phyloP scores from a whole-genome alignment of 345 rosid species.

The Eucalyptus fibrosa region DNA sequence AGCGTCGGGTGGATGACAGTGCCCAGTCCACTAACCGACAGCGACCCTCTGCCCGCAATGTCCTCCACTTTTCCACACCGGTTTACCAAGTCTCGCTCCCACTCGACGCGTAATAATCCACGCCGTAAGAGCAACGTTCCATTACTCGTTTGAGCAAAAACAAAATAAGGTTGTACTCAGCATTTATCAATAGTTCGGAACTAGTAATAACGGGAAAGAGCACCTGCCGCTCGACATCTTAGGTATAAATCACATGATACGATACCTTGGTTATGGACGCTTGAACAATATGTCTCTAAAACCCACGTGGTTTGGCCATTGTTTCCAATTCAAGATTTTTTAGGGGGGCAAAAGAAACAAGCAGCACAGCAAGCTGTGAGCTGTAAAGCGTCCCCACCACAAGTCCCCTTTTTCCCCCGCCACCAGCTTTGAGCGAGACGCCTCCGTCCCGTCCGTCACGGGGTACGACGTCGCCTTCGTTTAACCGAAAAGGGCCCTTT shows the following conservation, averaged over 20 bases:
- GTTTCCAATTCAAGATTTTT: neutral
- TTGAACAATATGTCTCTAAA: fast-evolving
- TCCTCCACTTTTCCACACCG: neutral
- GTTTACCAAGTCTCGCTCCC: neutral
- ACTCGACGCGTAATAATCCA: neutral
- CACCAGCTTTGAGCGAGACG: neutral
- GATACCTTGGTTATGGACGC: neutral
- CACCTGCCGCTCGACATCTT: fast-evolving
- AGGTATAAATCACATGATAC: neutral
- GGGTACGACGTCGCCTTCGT: neutral
- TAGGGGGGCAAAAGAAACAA: neutral
- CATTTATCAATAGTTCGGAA: neutral
- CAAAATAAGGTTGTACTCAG: neutral
- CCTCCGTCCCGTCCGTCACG: neutral
- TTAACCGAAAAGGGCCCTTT: neutral
- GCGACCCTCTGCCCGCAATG: slow-evolving; percentile 5
- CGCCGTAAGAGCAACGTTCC: neutral
- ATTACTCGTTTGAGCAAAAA: neutral
- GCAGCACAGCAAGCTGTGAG: neutral
- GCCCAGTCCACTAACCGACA: slow-evolving; percentile 7
- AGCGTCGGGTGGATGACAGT: neutral
- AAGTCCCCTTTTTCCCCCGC: neutral
- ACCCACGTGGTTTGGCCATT: neutral
- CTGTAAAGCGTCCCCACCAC: neutral
- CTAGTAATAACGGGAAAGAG: neutral